Base-by-base conservation (phyloP, 805 yeast genomes). In the Kodamaea kaohsiungensis region DNA sequence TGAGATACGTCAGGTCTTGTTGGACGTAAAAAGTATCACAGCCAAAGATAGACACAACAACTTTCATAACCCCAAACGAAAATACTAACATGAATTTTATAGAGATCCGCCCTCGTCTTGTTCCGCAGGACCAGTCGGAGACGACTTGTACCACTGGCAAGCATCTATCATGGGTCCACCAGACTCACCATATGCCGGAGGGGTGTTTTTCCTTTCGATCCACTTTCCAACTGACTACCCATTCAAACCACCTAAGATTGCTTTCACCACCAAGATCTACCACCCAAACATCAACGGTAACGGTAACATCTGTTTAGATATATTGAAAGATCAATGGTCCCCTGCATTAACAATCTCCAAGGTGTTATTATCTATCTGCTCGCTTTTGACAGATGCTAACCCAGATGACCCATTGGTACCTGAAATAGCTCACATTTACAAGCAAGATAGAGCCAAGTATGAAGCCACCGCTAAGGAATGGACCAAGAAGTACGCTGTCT, bases 201-300 rank as follows among this genome's bases (percentile, higher is more conserved):
- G 98, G 67, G 97, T 93, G 46, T 95, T 95, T 75, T 95, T 95
- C 82, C 83, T 95, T 59, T 86, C 96, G 52, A 91, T 95, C 72
- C 96, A 91, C 72, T 95, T 95, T 88, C 99, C 99, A 71, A 92
- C 98, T 55, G 98, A 95, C 75, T 95, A 95, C 74, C 99, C 99
- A 53, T 95, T 93, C 81, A 95, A 95, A 78, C 98, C 99, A 54
- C 99, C 99, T 61, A 93, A 91, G 74, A 75, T 77, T 60, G 77
- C 78, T 56, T 93, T 93, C 81, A 91, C 96, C 62, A 93, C 99
- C 49, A 89, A 92, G 77, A 92, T 93, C 71, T 93, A 93, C 75
- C 99, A 93, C 72, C 98, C 98, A 65, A 93, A 93, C 77, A 93
- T 93, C 78, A 92, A 93, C 77, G 85, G 93, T 53, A 90, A 89